Percentiles rank a stretch among this genome's conserved stretches.
phyloP scores from a whole-genome alignment of 495 filamentous ascomycete species.

The Melanomma pulvis-pyrius region DNA sequence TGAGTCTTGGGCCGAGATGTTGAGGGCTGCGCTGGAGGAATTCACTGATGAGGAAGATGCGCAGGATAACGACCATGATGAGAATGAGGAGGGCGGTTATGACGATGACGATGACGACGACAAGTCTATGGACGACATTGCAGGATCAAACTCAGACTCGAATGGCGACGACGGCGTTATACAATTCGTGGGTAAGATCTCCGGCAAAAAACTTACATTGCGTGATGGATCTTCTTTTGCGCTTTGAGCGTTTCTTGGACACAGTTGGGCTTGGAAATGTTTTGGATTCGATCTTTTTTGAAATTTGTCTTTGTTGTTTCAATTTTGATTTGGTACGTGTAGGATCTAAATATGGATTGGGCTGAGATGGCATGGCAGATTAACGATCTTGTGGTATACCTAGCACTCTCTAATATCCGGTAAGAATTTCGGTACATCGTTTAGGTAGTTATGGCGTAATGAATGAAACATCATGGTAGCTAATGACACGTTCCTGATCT shows the following conservation, averaged over 20 bases:
- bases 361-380: not conserved
- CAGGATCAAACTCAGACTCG: no score
- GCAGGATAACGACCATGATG: not conserved
- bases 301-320: not conserved
- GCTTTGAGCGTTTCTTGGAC: no score
- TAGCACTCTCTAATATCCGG: no score
- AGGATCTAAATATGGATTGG: not conserved
- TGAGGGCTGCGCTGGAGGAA: conserved; percentile 8
- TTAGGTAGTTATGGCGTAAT: no score
- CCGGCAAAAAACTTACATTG: no score
- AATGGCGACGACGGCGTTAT: no score
- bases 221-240: no score
- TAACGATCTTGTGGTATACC: no score
- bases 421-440: not conserved
- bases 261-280: no score
- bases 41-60: not conserved
- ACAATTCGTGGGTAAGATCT: no score
- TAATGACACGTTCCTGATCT: no score
- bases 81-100: not conserved
- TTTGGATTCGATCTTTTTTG: not conserved
- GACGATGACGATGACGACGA: conserved; percentile 12
- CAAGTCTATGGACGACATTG: not conserved
- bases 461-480: no score
- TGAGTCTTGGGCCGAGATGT: conserved; percentile 6
- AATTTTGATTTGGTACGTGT: not conserved